phyloP scores from a whole-genome alignment of 768 basidiomycete species.

The Macrolepiota fuliginosa region DNA sequence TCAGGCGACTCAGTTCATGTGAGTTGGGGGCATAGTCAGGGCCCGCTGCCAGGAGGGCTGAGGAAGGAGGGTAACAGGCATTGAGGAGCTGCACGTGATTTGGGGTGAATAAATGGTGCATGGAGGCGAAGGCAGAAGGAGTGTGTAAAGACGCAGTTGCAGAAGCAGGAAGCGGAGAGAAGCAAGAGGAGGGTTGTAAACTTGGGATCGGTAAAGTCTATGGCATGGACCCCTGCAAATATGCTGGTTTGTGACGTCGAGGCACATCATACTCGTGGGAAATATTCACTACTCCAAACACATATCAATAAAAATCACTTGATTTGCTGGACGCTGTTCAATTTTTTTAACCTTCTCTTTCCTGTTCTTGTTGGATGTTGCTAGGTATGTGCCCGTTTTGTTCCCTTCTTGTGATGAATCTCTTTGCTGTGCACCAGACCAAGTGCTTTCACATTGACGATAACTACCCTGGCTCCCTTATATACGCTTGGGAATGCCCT shows the following conservation, averaged over 20 bases:
- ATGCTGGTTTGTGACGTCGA: slow-evolving; percentile 1
- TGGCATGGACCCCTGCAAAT: slow-evolving; percentile 2
- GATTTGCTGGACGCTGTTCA: neutral
- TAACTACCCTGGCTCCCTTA: slow-evolving; percentile 41
- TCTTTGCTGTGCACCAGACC: slow-evolving; percentile 59
- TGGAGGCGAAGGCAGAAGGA: neutral
- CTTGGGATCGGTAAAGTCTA: neutral
- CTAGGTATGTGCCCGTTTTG: slow-evolving; percentile 21
- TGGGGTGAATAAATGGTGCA: slow-evolving; percentile 77
- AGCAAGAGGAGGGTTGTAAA: neutral
- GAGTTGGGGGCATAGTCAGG: slow-evolving; percentile 80
- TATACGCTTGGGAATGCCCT: slow-evolving; percentile 52
- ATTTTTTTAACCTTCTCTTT: too few relatives aligned
- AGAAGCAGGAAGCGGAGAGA: neutral
- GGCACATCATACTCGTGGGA: slow-evolving; percentile 5
- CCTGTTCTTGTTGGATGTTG: too few relatives aligned
- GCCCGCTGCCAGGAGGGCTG: slow-evolving; percentile 69
- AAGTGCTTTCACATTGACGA: slow-evolving; percentile 45
- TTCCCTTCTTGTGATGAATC: slow-evolving; percentile 36
- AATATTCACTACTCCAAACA: slow-evolving; percentile 7
- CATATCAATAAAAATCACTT: slow-evolving; percentile 5
- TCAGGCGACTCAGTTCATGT: slow-evolving; percentile 81
- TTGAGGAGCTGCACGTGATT: slow-evolving; percentile 82
- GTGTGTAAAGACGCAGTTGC: neutral
- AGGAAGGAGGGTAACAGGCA: slow-evolving; percentile 82